Conservation (phyloP, 768 basidiomycete species). For the Trametes villosa region DNA sequence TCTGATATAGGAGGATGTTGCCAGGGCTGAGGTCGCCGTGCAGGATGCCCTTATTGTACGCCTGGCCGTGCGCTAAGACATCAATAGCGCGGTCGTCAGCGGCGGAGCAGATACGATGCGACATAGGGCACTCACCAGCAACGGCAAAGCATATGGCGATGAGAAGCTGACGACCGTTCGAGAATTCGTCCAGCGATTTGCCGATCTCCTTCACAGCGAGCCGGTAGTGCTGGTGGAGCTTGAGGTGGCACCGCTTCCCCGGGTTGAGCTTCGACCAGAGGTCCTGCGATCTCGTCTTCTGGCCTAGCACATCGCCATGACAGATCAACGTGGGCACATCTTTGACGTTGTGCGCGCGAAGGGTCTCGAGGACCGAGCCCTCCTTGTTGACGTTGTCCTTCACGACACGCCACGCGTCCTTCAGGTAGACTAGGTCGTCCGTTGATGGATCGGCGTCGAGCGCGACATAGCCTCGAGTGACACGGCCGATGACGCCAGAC, state of each 20-base stretch:
- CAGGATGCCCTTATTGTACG: conserved; percentile 5
- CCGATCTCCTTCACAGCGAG: conserved; percentile 16
- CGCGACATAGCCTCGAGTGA: conserved; percentile 5
- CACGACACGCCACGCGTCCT: conserved; percentile 10
- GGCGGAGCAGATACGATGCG: no score
- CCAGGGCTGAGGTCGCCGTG: conserved; percentile 18
- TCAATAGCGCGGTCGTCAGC: background rate
- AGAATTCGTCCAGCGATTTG: background rate
- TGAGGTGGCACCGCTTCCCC: background rate
- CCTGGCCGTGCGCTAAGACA: conserved; percentile 5
- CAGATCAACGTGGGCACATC: background rate
- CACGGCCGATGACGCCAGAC: background rate
- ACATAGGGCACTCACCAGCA: background rate
- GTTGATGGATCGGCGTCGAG: background rate
- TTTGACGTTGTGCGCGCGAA: background rate
- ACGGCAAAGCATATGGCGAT: background rate
- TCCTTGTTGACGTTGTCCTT: conserved; percentile 1
- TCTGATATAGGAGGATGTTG: conserved; percentile 4
- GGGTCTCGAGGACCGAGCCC: background rate
- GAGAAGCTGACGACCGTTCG: background rate
- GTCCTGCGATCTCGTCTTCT: background rate
- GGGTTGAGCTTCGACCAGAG: background rate
- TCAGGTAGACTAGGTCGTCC: conserved; percentile 1
- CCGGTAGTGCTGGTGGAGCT: conserved; percentile 15
- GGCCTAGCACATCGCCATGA: conserved; percentile 8